Conservation (phyloP, 495 filamentous ascomycete species). For the Penicillium longicatenatum region DNA sequence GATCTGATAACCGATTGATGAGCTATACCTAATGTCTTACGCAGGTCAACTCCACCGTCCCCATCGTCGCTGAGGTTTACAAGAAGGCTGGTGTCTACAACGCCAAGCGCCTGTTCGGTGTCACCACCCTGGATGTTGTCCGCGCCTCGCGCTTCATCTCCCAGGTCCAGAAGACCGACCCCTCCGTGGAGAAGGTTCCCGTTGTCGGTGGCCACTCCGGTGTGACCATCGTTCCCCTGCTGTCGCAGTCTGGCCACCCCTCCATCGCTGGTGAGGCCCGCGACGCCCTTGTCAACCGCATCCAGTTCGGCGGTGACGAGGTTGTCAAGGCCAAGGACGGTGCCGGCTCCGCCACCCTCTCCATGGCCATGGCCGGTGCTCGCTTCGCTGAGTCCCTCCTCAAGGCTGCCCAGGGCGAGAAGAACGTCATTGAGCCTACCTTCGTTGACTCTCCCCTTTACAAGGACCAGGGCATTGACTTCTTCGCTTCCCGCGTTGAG, state of each 20-base stretch:
- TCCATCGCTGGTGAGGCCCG: slow-evolving; percentile 72
- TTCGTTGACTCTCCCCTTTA: slow-evolving; percentile 96
- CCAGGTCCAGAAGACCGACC: slow-evolving; percentile 87
- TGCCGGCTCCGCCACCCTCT: slow-evolving; percentile 95
- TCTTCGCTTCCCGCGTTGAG: slow-evolving; percentile 93
- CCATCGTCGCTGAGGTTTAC: slow-evolving; percentile 95
- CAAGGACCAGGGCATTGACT: slow-evolving; percentile 95
- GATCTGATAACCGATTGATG: neutral
- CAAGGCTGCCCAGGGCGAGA: slow-evolving; percentile 89
- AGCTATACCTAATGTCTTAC: slow-evolving; percentile 9
- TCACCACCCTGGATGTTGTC: slow-evolving; percentile 98
- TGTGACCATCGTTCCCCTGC: slow-evolving; percentile 95
- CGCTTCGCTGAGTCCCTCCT: slow-evolving; percentile 95
- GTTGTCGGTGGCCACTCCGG: slow-evolving; percentile 97
- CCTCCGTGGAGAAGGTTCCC: slow-evolving; percentile 86
- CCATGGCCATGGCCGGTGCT: slow-evolving; percentile 98
- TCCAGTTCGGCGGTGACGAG: slow-evolving; percentile 99
- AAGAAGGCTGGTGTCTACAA: slow-evolving; percentile 94
- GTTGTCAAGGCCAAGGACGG: slow-evolving; percentile 99
- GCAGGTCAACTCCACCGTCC: slow-evolving; percentile 94
- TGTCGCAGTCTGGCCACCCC: slow-evolving; percentile 90
- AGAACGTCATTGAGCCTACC: slow-evolving; percentile 92
- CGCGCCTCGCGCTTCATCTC: slow-evolving; percentile 97
- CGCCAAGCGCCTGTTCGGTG: slow-evolving; percentile 97
- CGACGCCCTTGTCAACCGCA: slow-evolving; percentile 83